Percentiles rank a stretch among this genome's conserved stretches.
phyloP scores from a whole-genome alignment of 148 eudicot genomes.

The Rhododendron henanense region DNA sequence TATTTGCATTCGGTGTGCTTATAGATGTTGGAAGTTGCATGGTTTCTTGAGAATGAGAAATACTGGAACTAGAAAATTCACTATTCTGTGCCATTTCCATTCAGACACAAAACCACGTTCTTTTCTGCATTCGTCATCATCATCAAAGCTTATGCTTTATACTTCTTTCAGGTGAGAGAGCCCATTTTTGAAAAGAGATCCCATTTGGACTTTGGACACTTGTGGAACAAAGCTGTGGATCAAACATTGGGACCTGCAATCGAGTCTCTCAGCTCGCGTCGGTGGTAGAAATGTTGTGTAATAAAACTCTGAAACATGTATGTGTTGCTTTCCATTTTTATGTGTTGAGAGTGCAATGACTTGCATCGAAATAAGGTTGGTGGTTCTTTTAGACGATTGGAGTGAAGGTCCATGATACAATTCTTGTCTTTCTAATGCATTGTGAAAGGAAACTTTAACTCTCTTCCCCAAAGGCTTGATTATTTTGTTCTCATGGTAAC shows the following conservation, averaged over 20 bases:
- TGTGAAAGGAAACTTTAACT: not conserved
- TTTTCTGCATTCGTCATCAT: not conserved
- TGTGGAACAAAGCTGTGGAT: slow-evolving; percentile 80
- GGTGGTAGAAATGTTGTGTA: slow-evolving; percentile 41
- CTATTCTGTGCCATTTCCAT: not conserved
- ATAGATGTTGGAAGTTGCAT: not conserved
- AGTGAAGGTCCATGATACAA: not conserved
- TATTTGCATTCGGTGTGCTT: not conserved
- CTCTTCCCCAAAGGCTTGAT: not conserved
- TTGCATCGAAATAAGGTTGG: not conserved
- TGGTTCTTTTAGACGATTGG: not conserved
- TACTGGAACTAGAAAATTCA: not conserved
- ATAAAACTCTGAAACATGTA: not conserved
- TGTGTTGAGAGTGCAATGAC: not conserved
- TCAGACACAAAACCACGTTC: not conserved
- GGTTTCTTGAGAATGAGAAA: not conserved
- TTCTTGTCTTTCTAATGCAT: not conserved
- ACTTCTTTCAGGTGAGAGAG: slow-evolving; percentile 38
- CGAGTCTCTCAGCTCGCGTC: slow-evolving; percentile 61
- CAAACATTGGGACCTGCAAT: slow-evolving; percentile 51
- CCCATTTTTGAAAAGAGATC: slow-evolving; percentile 38
- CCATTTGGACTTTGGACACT: slow-evolving; percentile 44
- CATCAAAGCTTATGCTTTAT: slow-evolving; percentile 11
- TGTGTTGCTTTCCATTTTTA: not conserved
- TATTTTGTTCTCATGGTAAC: not conserved